Evolutionary conservation across 306 rosid genomes (phyloP).

Genomic region (Vachellia pachyceras): DNA sequence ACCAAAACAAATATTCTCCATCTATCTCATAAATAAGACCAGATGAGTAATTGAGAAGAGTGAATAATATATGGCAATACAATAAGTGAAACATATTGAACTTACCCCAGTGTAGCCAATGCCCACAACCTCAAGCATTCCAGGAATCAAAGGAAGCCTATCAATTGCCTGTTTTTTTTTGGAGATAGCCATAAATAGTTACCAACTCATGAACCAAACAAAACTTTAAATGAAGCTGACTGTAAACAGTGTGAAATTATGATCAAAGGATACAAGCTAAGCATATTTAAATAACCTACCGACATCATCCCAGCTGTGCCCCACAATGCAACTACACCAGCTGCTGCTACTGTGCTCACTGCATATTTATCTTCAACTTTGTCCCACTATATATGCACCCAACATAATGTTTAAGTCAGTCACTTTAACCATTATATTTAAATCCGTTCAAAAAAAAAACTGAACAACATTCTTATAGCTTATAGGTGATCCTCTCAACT

Average conservation of each 20-base stretch:
- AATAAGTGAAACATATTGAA: neutral
- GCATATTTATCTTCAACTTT: conserved; percentile 97
- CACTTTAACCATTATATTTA: neutral
- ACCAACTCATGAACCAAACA: conserved; percentile 12
- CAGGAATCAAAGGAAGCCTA: conserved; percentile 91
- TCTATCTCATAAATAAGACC: too few species aligned
- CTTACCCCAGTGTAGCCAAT: conserved; percentile 93
- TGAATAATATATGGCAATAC: too few species aligned
- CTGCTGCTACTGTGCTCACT: conserved; percentile 70
- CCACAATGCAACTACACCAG: conserved; percentile 68
- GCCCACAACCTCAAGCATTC: conserved; percentile 84
- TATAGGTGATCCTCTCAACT: conserved; percentile 39
- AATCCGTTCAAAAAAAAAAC: neutral
- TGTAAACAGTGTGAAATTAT: neutral
- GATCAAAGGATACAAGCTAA: neutral
- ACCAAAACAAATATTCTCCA: too few species aligned
- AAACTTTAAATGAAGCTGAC: neutral
- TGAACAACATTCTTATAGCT: conserved; percentile 52
- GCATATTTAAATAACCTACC: conserved; percentile 49
- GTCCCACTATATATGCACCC: conserved; percentile 69
- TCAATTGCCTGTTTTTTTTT: conserved; percentile 77
- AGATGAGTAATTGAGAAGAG: neutral
- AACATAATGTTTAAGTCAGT: conserved; percentile 31
- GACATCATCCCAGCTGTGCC: conserved; percentile 77
- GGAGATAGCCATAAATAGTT: conserved; percentile 4